Conservation (phyloP, 257 asterid genomes). For the Solanum verrucosum region DNA sequence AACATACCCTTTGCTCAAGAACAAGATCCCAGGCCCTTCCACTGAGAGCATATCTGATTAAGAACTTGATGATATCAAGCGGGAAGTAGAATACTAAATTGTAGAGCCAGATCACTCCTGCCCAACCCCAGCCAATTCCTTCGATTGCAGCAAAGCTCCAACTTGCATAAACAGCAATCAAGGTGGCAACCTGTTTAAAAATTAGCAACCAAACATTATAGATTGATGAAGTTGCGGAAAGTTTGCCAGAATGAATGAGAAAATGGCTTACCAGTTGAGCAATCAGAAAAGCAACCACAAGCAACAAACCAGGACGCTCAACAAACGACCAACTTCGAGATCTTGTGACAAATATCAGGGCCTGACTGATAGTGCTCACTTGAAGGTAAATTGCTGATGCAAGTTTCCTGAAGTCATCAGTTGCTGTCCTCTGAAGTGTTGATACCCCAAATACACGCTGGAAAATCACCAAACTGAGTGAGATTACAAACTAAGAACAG, state of each 20-base stretch:
- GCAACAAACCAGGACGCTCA: slow-evolving; percentile 91
- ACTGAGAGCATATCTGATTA: slow-evolving; percentile 72
- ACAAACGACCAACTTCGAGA: slow-evolving; percentile 87
- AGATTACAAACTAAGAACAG: neutral
- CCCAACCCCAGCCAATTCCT: slow-evolving; percentile 99
- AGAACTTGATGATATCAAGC: slow-evolving; percentile 73
- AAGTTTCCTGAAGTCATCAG: slow-evolving; percentile 88
- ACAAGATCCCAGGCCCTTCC: slow-evolving; percentile 99
- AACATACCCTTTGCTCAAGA: slow-evolving; percentile 76
- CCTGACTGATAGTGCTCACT: slow-evolving; percentile 97
- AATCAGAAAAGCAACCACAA: slow-evolving; percentile 62
- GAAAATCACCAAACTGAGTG: slow-evolving; percentile 2
- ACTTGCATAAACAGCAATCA: slow-evolving; percentile 85
- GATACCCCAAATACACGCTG: slow-evolving; percentile 82
- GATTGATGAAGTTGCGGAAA: neutral
- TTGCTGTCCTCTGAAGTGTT: slow-evolving; percentile 85
- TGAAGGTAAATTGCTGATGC: slow-evolving; percentile 95
- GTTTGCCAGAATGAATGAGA: neutral
- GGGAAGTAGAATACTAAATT: slow-evolving; percentile 74
- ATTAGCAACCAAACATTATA: neutral
- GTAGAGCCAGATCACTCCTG: slow-evolving; percentile 95
- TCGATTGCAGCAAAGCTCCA: slow-evolving; percentile 97
- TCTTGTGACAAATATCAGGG: slow-evolving; percentile 89
- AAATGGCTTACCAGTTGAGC: slow-evolving; percentile 67
- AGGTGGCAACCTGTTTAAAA: slow-evolving; percentile 65